Evolutionary conservation across 2,329 filamentous ascomycete genomes (phyloP).

Genomic region (Cytospora leucostoma): DNA sequence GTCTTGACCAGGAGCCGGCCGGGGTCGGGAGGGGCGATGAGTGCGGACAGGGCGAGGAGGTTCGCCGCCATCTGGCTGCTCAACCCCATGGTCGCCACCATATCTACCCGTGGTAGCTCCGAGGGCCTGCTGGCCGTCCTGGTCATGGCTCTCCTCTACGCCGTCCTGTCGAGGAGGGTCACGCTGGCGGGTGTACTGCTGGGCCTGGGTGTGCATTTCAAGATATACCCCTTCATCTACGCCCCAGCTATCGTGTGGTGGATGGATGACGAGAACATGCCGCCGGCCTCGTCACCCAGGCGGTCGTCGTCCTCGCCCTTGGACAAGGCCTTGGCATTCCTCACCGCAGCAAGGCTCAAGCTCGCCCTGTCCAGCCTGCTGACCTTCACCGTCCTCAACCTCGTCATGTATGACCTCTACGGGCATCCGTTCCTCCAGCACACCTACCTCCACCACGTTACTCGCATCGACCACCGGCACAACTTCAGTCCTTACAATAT

Average conservation of each 20-base stretch:
- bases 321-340: conserved; percentile 42
- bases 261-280: conserved; percentile 62
- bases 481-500: conserved; percentile 98
- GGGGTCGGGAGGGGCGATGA: conserved; percentile 45
- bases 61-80: conserved; percentile 90
- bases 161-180: conserved; percentile 65
- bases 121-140: conserved; percentile 87
- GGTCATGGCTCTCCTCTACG: conserved; percentile 82
- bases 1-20: conserved; percentile 36
- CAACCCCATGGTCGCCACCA: conserved; percentile 97
- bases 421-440: conserved; percentile 80
- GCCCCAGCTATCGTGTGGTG: conserved; percentile 79
- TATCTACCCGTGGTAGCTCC: conserved; percentile 91
- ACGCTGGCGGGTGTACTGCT: conserved; percentile 71
- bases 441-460: conserved; percentile 91
- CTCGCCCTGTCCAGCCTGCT: conserved; percentile 66
- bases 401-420: conserved; percentile 77
- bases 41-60: conserved; percentile 59
- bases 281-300: conserved; percentile 2
- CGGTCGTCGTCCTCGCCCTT: conserved; percentile 29
- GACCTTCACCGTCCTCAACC: conserved; percentile 74
- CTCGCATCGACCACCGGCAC: conserved; percentile 91
- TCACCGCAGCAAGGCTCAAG: conserved; percentile 56
- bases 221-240: conserved; percentile 98
- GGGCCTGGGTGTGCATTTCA: conserved; percentile 89